phyloP scores from a whole-genome alignment of 495 filamentous ascomycete genomes.

The Jackrogersella multiformis region DNA sequence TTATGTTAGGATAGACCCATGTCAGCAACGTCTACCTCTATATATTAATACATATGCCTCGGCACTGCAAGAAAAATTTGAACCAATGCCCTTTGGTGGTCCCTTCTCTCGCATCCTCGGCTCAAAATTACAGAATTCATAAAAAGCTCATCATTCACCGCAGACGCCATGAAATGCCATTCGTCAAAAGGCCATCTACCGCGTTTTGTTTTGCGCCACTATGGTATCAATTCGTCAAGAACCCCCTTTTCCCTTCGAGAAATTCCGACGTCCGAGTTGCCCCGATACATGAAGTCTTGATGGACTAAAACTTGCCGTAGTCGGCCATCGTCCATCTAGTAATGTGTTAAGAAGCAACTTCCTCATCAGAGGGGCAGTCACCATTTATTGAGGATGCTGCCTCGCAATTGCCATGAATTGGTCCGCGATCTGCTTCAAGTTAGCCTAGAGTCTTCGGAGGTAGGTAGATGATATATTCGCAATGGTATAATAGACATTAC shows the following conservation, averaged over 20 bases:
- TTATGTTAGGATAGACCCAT: conserved; percentile 22
- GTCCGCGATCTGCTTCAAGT: conserved; percentile 51
- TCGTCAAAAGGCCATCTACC: conserved; percentile 31
- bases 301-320: conserved; percentile 12
- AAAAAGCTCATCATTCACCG: conserved; percentile 31
- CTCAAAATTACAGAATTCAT: conserved; percentile 12
- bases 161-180: conserved; percentile 37
- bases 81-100: not conserved
- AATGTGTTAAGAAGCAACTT: not conserved
- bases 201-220: conserved; percentile 24
- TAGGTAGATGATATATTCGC: conserved; percentile 6
- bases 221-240: conserved; percentile 35
- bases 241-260: conserved; percentile 18
- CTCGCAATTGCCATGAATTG: conserved; percentile 52
- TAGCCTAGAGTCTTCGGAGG: conserved; percentile 25
- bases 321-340: conserved; percentile 18
- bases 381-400: conserved; percentile 40
- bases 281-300: conserved; percentile 16
- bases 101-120: not conserved
- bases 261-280: conserved; percentile 9
- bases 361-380: not conserved
- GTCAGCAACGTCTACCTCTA: conserved; percentile 32
- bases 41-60: conserved; percentile 36
- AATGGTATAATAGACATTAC: conserved; percentile 22
- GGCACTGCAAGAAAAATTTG: not conserved